Evolutionary conservation across 2,329 filamentous ascomycete species (phyloP).

Genomic region (Penicillium occitanis): DNA sequence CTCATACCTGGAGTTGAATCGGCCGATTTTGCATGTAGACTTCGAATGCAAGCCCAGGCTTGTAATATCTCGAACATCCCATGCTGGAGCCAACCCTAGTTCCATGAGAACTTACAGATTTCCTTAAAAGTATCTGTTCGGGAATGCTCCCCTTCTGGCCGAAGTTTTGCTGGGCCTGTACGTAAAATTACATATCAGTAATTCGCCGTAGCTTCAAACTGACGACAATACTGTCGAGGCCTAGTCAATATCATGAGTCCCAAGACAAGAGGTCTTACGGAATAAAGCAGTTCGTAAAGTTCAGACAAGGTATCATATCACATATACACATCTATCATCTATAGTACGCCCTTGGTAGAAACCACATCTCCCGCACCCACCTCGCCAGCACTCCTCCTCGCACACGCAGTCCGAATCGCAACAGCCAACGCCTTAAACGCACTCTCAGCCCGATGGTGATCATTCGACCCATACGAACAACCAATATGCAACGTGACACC

Average conservation of each 20-base stretch:
- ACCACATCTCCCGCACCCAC: constrained; percentile 88
- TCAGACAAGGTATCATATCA: background rate
- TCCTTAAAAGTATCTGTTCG: background rate
- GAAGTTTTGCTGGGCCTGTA: too few relatives aligned
- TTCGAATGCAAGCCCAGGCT: background rate
- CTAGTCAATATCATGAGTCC: too few relatives aligned
- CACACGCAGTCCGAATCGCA: constrained; percentile 75
- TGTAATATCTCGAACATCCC: background rate
- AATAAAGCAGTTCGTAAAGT: background rate
- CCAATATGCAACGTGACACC: constrained; percentile 94
- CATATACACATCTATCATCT: constrained; percentile 10
- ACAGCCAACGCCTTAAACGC: constrained; percentile 96
- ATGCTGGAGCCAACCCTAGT: background rate
- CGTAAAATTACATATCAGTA: too few relatives aligned
- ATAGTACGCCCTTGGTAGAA: constrained; percentile 84
- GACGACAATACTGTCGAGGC: too few relatives aligned
- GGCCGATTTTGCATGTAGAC: background rate
- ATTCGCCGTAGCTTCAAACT: too few relatives aligned
- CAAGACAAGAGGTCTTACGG: background rate
- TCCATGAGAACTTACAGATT: background rate
- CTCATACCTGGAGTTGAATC: too few relatives aligned
- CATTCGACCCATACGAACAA: constrained; percentile 84
- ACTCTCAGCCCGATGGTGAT: constrained; percentile 94
- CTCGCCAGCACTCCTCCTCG: constrained; percentile 70
- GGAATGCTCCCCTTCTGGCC: background rate